Evolutionary conservation across 768 basidiomycete genomes (phyloP).

Genomic region (Mycena floridula): DNA sequence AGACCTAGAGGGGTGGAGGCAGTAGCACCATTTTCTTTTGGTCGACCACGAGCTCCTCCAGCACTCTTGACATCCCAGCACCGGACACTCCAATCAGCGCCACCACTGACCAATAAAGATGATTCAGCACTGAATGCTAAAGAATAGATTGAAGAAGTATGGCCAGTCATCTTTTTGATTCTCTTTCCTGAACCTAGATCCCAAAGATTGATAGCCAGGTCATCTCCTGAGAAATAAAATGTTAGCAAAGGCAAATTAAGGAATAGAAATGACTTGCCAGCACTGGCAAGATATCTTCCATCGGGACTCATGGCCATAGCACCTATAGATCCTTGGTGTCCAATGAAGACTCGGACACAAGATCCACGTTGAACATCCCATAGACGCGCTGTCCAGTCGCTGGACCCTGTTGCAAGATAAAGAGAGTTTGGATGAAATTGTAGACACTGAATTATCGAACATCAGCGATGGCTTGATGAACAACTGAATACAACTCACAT

Average conservation of each 20-base stretch:
- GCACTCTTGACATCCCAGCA: constrained; percentile 92
- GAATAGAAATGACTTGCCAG: constrained; percentile 39
- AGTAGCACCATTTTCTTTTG: constrained; percentile 49
- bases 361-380: constrained; percentile 98
- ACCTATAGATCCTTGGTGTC: constrained; percentile 86
- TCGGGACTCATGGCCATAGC: constrained; percentile 88
- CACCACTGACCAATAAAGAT: constrained; percentile 82
- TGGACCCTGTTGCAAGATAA: constrained; percentile 95
- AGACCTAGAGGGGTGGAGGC: constrained; percentile 14
- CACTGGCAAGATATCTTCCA: constrained; percentile 88
- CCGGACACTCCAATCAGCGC: constrained; percentile 94
- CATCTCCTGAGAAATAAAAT: constrained; percentile 52
- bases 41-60: constrained; percentile 56
- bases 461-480: not conserved
- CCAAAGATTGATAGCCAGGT: constrained; percentile 93
- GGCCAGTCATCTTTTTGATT: constrained; percentile 95
- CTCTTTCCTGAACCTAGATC: constrained; percentile 92
- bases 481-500: constrained; percentile 51
- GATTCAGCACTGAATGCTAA: constrained; percentile 92
- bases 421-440: constrained; percentile 97
- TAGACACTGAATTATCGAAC: constrained; percentile 58
- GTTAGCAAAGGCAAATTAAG: not conserved
- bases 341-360: constrained; percentile 92
- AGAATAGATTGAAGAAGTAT: constrained; percentile 83
- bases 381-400: constrained; percentile 90